Conservation (phyloP, 805 yeast species). For the Candida pini region DNA sequence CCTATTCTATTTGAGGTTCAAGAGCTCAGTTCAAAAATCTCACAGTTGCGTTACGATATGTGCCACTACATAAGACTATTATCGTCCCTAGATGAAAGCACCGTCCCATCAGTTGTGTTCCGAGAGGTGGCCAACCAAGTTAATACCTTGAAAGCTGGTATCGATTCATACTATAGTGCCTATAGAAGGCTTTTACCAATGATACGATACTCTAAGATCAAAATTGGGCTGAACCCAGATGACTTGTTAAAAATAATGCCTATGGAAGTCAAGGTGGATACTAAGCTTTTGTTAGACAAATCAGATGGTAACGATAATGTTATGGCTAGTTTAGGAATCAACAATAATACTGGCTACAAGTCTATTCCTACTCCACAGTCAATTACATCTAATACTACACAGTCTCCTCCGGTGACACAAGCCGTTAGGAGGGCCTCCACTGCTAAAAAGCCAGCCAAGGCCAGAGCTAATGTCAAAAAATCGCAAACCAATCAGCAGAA, state of each 20-base stretch:
- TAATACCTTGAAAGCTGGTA: slow-evolving; percentile 30
- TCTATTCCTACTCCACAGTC: background rate
- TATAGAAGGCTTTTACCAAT: slow-evolving; percentile 45
- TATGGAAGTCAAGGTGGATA: slow-evolving; percentile 22
- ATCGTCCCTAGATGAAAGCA: slow-evolving; percentile 39
- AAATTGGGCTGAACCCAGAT: slow-evolving; percentile 46
- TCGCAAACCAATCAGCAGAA: slow-evolving; percentile 1
- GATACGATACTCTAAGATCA: slow-evolving; percentile 44
- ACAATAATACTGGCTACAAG: background rate
- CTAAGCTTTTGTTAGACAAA: slow-evolving; percentile 9
- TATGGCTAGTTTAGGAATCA: background rate
- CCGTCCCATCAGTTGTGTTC: slow-evolving; percentile 37
- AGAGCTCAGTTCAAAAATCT: slow-evolving; percentile 25
- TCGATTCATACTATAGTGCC: slow-evolving; percentile 37
- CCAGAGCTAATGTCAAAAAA: slow-evolving; percentile 8
- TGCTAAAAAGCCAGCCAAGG: slow-evolving; percentile 5
- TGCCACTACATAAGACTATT: slow-evolving; percentile 29
- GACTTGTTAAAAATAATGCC: slow-evolving; percentile 28
- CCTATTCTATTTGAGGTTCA: slow-evolving; percentile 32
- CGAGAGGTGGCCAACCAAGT: slow-evolving; percentile 33
- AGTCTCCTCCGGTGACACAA: background rate
- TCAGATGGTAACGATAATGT: background rate
- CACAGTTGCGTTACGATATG: slow-evolving; percentile 36
- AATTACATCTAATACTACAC: background rate
- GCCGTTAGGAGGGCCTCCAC: slow-evolving; percentile 1